These are phyloP conservation scores for Mycena sp. DNA, from an alignment of 1,284 basidiomycete genomes.

Conservation along the genomic window DNA sequence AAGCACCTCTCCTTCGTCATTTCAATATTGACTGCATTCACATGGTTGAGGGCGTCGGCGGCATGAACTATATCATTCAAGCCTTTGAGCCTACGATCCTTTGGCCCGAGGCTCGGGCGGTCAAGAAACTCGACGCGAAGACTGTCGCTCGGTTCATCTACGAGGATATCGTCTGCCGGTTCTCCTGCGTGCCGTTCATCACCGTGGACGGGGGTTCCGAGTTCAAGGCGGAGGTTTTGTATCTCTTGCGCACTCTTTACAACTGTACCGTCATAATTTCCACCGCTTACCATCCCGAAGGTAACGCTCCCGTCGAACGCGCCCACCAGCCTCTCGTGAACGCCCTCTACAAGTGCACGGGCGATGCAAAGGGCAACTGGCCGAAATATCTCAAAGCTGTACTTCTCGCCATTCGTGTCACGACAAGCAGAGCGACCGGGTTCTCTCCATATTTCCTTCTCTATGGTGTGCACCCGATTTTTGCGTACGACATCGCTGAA, in stretches of 20 bases:
- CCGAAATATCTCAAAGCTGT: constrained; percentile 33
- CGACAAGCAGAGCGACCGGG: constrained; percentile 36
- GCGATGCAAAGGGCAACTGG: constrained; percentile 35
- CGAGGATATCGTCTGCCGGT: constrained; percentile 40
- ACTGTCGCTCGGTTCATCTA: constrained; percentile 41
- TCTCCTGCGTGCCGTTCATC: constrained; percentile 35
- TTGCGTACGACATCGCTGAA: constrained; percentile 44
- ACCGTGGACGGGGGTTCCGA: constrained; percentile 41
- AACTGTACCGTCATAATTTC: constrained; percentile 36
- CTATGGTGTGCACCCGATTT: constrained; percentile 42
- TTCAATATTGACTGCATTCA: constrained; percentile 40
- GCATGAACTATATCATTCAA: constrained; percentile 38
- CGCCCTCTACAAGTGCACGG: constrained; percentile 34
- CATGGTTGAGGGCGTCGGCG: constrained; percentile 36
- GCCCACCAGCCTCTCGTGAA: constrained; percentile 37
- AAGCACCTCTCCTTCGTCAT: constrained; percentile 31
- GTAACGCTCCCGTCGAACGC: constrained; percentile 43
- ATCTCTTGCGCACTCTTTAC: constrained; percentile 36
- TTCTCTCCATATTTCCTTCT: constrained; percentile 46
- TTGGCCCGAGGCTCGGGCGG: constrained; percentile 39
- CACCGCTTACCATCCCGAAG: constrained; percentile 43
- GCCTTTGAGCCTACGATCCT: constrained; percentile 32
- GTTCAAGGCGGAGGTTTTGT: constrained; percentile 35
- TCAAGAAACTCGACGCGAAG: constrained; percentile 23
- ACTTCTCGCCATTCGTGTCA: constrained; percentile 37